Evolutionary conservation across 1,139 yeast species (phyloP), one percentile per base, ranked within the genome.

Genomic region (Groenewaldozyma sp.): DNA sequence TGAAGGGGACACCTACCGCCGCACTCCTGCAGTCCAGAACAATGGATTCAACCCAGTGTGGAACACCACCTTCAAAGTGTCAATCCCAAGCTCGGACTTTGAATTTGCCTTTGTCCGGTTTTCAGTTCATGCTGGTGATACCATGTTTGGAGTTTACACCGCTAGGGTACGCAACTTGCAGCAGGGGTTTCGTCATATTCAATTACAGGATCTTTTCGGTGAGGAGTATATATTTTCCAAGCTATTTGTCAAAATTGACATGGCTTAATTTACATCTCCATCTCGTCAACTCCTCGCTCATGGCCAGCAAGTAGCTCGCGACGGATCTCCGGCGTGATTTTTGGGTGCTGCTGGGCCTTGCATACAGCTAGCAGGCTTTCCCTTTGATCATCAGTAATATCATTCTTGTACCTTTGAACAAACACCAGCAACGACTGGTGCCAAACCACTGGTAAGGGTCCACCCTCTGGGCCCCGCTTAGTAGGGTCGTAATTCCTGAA

Each of bases 341-440:
- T 81, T 48, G 72, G 82, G 58, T 91, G 99, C 40, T 80, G 80
- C 63, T 95, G 82, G 59, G 82, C 88, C 63, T 95, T 81, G 16
- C 87, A 76, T 2, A 95, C 88, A 53, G 91, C 97, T 57, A 91
- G 65, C 46, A 91, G 67, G 63, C 88, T 86, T 53, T 91, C 98
- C 58, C 95, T 74, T 68, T 91, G 99, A 59, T 93, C 98, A 54
- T 86, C 95, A 13, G 98, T 91, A 45, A 91, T 84, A 67, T 91
- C 98, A 60, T 91, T 88, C 63, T 91, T 91, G 62, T 91, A 91
- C 49, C 95, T 74, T 66, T 88, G 96, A 33, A 96, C 94, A 68
- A 91, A 93, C 2, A 93, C 81, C 44, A 91, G 70, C 56, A 91
- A 81, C 2, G 96, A 88, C 60, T 91, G 94, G 59, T 93, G 97